Evolutionary conservation across 148 eudicot genomes (phyloP).

Genomic region (Cornus kousa): DNA sequence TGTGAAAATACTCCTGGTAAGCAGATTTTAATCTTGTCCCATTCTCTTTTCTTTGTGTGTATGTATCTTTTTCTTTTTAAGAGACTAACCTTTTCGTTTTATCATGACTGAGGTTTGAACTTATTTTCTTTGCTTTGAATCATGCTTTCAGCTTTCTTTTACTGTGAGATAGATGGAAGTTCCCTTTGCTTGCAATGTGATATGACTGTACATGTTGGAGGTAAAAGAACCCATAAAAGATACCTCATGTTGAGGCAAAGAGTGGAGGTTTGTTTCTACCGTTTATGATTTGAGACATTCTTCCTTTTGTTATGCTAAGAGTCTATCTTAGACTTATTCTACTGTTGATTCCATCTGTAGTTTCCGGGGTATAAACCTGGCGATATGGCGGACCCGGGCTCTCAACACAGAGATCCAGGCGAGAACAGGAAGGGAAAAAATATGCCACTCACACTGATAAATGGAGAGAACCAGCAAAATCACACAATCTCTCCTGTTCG

Average conservation of each 20-base stretch:
- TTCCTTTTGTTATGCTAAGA: conserved; percentile 9
- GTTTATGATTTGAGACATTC: conserved; percentile 5
- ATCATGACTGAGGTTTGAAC: neutral
- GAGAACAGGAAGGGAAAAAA: conserved; percentile 19
- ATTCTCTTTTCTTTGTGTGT: neutral
- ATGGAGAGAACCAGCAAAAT: conserved; percentile 18
- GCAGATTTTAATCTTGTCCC: conserved; percentile 4
- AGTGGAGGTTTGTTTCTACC: conserved; percentile 66
- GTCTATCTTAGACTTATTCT: neutral
- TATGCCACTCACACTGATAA: conserved; percentile 11
- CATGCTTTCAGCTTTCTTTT: conserved; percentile 67
- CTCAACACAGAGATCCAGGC: conserved; percentile 28
- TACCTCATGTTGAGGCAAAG: conserved; percentile 73
- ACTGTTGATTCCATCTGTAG: conserved; percentile 29
- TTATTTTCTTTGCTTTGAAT: neutral
- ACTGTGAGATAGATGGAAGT: conserved; percentile 82
- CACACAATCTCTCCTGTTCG: conserved; percentile 17
- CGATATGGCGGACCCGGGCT: conserved; percentile 31
- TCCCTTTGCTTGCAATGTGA: conserved; percentile 88
- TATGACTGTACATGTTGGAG: conserved; percentile 82
- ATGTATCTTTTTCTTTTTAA: conserved; percentile 4
- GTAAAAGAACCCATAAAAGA: conserved; percentile 77
- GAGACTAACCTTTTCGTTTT: neutral
- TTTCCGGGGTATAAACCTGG: conserved; percentile 65
- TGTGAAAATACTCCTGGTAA: conserved; percentile 89